Base-by-base conservation (phyloP, 2,329 filamentous ascomycete species). In the Verticillium nonalfalfae region DNA sequence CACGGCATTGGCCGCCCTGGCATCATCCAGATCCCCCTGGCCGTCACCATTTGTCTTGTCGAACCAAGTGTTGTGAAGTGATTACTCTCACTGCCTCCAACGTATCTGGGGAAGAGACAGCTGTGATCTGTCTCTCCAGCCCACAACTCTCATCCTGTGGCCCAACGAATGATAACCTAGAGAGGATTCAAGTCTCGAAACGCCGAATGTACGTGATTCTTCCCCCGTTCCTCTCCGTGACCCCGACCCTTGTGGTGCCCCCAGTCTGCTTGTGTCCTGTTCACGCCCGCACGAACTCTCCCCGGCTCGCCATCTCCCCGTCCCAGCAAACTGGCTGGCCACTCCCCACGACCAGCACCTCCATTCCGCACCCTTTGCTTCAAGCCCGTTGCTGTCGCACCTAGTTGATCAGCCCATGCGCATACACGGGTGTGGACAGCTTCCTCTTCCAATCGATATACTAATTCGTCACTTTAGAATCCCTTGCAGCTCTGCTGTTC, bases 201-300 rank as follows among this genome's bases (percentile, higher is more conserved):
- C 76, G 65, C 71, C 69, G 73, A 72, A 66, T 69, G 76, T 78
- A 77, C 69, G 76, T 78, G 74, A 74, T 74, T 68, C 69, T 34
- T 21, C 9, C 57, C 38, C 39, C 57, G 40, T 50, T 21, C 21
- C 40, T 50, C 18, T 50, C 40, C 40, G 40, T 18, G 18, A 50
- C 40, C 40, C 40, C 40, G n/a, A 9, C 18, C n/a, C 3, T 18
- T 50, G 18, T 50, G 40, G 40, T 50, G 18, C 40, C 40, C 38
- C 57, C 50, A 11, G 38, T 34, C 21, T 26, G 57, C 57, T 45
- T 14, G 18, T 10, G 36, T 13, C 11, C 55, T 21, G 11, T 7
- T 36, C 55, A 4, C 15, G 14, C 55, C 15, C 9, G n/a, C 7
- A 11, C 57, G 21, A 45, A 21, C 56, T 40, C 35, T n/a, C 34